Base-by-base conservation (phyloP, 2,329 filamentous ascomycete species). In the Nemania sp. region DNA sequence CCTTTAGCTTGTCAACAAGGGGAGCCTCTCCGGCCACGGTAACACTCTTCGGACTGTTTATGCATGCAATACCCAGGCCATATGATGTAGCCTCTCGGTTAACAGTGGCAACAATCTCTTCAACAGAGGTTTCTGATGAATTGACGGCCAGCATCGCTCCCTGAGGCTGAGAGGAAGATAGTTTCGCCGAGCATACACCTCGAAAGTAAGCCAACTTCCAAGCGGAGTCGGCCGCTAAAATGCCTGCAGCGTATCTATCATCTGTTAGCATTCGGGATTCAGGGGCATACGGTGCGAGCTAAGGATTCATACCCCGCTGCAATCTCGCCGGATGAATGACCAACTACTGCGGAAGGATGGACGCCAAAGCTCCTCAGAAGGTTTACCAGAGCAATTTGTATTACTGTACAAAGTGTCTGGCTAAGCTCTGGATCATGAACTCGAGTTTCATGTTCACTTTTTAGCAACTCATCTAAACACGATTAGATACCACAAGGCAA, bases 1-100 rank as follows among this genome's bases (percentile, higher is more conserved):
- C 10, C 4, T 75, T 65, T 5, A 79, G 60, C 10, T 58, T 63
- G 8, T 74, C 62, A 35, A 79, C 66, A 1, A 70, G 55, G 1
- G 32, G 45, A 3, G 67, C 47, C 26, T 79, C 76, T 1, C 80
- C 79, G 4, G 79, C 76, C 1, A 80, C n/a, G 8, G 80, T 81
- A 4, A 75, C 59, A 55, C 71, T 79, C 1, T 54, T 56, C 0
- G 79, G 77, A 29, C 73, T 74, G 61, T 81, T 81, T 26, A 76
- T 62, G 54, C 77, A 78, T 1, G 75, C 79, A 24, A 80, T 64
- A 63, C 57, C 1, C 73, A 24, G 5, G 58, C 29, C 64, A 41
- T 64, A 61, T 67, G n/a, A 18, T 6, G 3, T 10, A 32, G 13
- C 13, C 18, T 24, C 13, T 35, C 13, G 27, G 13, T 35, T 35